These are phyloP conservation scores for Akebia trifoliata DNA, from an alignment of 164 flowering plant species.

Conservation along the genomic window DNA sequence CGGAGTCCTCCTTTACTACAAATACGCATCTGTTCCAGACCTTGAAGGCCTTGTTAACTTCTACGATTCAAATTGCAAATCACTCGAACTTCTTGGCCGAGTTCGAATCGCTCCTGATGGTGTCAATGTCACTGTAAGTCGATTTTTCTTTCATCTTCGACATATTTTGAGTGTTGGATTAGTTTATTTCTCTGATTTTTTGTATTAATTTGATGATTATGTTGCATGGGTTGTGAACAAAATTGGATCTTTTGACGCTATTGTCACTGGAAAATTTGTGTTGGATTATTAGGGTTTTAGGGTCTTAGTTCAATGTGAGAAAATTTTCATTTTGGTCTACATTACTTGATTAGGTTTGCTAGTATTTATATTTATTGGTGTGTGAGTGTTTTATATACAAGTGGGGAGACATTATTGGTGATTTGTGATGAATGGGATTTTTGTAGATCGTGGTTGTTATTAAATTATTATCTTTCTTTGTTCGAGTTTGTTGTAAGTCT, in stretches of 20 bases:
- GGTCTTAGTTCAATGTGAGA: not conserved
- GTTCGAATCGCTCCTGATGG: constrained; percentile 84
- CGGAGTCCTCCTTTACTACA: constrained; percentile 83
- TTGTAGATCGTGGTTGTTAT: no score
- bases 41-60: constrained; percentile 45
- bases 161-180: not conserved
- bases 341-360: not conserved
- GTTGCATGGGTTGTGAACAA: not conserved
- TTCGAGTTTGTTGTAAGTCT: no score
- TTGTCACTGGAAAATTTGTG: not conserved
- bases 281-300: not conserved
- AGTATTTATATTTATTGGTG: not conserved
- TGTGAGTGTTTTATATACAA: not conserved
- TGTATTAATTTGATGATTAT: not conserved
- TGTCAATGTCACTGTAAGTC: constrained; percentile 89
- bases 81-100: constrained; percentile 82
- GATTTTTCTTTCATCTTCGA: not conserved
- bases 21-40: constrained; percentile 55
- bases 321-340: not conserved
- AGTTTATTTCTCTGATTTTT: not conserved
- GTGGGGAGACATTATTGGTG: not conserved
- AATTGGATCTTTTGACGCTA: not conserved
- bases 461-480: no score
- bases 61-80: constrained; percentile 66
- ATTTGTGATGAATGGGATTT: no score